Evolutionary conservation across 2,329 filamentous ascomycete genomes (phyloP), one percentile per base, ranked within the genome.

Genomic region (Trichoderma brevicompactum): DNA sequence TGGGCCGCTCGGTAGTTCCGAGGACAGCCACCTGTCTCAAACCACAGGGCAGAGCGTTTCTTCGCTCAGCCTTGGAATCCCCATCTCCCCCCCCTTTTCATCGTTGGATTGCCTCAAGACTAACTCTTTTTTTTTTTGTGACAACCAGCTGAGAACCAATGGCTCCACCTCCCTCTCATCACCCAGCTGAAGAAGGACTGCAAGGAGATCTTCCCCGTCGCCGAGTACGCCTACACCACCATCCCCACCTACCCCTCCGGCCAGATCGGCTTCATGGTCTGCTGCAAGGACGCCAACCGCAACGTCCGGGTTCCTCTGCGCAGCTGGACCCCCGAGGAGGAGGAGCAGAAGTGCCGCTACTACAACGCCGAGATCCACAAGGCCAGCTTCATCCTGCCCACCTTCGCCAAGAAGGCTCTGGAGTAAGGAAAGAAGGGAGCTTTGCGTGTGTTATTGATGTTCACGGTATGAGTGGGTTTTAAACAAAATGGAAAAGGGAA

Each of bases 191-290:
- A 97, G 88, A 94, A 97, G 86, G 87, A 93, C 77, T 97, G 94
- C 90, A 90, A 90, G 80, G 90, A 95, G 80, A 92, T 99, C 80
- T 99, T 99, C 89, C 94, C 95, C 70, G 92, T 92, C 69, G 95
- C 91, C 79, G 95, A 99, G 83, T 99, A 98, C 83, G 95, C 92
- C 74, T 99, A 97, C 87, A 98, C 94, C 76, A 98, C 94, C 74
- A 99, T 99, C 80, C 95, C 95, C 67, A 99, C 95, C 77, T 99
- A 99, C 85, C 95, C 95, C 71, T 96, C 92, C 65, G 95, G 95
- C 78, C 95, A 99, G 85, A 99, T 99, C 76, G 95, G 95, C 78
- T 99, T 99, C 89, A 97, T 99, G 94, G 92, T 99, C 77, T 98
- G 95, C 89, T 92, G 86, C 89, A 98, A 99, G 88, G 94, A 98